Evolutionary conservation across 345 rosid species (phyloP).

Genomic region (Hibiscus tridactylites): DNA sequence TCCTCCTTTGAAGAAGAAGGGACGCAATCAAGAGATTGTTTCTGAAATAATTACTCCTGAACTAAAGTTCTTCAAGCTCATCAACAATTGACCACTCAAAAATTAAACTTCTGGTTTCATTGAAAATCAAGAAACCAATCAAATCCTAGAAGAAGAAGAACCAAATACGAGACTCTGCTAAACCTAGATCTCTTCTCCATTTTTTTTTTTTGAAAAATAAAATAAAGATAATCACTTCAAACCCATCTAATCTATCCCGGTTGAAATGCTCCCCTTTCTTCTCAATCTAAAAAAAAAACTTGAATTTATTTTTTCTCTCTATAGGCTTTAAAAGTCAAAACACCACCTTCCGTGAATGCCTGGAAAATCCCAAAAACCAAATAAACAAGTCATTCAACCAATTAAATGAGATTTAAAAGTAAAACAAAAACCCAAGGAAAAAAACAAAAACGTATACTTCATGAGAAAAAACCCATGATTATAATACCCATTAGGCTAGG

Average conservation of each 20-base stretch:
- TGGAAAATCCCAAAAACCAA: conserved; percentile 38
- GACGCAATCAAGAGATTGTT: conserved; percentile 12
- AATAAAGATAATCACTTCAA: conserved; percentile 1
- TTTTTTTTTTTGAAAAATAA: background rate
- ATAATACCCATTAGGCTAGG: conserved; percentile 15
- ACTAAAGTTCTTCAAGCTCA: conserved; percentile 14
- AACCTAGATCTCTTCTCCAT: conserved; percentile 26
- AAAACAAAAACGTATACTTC: background rate
- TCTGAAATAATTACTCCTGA: conserved; percentile 13
- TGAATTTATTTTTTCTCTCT: background rate
- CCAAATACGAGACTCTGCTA: conserved; percentile 15
- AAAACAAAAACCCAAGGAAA: background rate
- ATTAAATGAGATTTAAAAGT: background rate
- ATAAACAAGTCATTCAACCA: conserved; percentile 17
- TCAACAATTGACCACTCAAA: conserved; percentile 6
- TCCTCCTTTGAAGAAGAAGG: conserved; percentile 12
- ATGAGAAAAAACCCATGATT: conserved; percentile 13
- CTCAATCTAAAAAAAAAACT: conserved; percentile 6
- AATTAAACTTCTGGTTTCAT: conserved; percentile 13
- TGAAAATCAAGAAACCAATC: conserved; percentile 23
- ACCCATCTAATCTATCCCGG: background rate
- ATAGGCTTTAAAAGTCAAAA: conserved; percentile 31
- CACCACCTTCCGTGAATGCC: conserved; percentile 47
- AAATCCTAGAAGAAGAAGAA: conserved; percentile 20
- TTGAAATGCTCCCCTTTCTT: background rate